Evolutionary conservation across 768 basidiomycete genomes (phyloP), one percentile per base, ranked within the genome.

Genomic region (Hygrophoropsis aurantiaca): DNA sequence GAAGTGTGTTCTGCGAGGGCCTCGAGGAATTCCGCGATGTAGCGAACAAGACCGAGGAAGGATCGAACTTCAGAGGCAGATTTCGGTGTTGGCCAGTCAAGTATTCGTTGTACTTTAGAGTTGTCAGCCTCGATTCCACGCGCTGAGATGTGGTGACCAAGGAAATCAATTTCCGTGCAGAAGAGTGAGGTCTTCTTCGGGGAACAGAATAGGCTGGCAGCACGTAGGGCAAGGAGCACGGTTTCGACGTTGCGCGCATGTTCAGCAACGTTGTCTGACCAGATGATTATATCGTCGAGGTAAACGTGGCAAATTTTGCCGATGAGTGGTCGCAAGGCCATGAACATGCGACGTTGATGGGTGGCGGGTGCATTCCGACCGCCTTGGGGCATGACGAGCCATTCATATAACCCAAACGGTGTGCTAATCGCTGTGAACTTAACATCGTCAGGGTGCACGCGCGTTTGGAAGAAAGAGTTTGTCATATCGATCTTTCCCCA

Each of bases 241-340:
- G 47, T 47, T 4, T 16, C 3, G 16, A 60, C 47, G 35, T 60
- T 40, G 2, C 42, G 21, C 4, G 47, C 44, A 26, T 63, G 61
- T 1, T 56, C 60, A 13, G 50, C 47, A 3, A 51, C 30, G 1
- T 30, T 30, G 7, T 6, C 27, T 30, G 60, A 42, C 62, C 58
- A 34, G 47, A 59, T 3, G 44, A 51, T 15, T 59, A 47, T 4
- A 55, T 46, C 4, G 56, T 58, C 19, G 49, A 50, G 46, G n/a
- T 61, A 58, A 6, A 53, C 56, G 11, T 53, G 36, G 9, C 30
- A 44, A 18, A 54, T 54, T 4, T 47, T 47, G 11, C 59, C 55
- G 13, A 60, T 40, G 5, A 46, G 40, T 4, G 34, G 25, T 6
- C 21, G n/a, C 11, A 60, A 47, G 13, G 52, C 55, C 27, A 55